phyloP scores from a whole-genome alignment of 2,329 filamentous ascomycete species.

The Fusarium annulatum region DNA sequence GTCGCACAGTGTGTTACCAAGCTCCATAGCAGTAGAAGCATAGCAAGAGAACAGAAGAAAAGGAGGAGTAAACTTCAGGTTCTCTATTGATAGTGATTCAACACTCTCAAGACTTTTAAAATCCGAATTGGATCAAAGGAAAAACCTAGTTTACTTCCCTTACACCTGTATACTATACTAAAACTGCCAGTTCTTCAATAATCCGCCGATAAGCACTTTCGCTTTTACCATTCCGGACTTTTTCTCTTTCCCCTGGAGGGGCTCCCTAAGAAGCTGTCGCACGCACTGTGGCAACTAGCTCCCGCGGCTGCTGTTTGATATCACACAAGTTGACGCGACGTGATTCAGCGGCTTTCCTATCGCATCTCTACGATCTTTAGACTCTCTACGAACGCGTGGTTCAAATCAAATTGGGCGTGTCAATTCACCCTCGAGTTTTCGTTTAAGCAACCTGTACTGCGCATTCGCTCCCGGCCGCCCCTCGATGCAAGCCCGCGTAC shows the following conservation, averaged over 20 bases:
- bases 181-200: background rate
- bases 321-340: constrained; percentile 41
- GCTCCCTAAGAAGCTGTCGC: constrained; percentile 28
- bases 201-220: background rate
- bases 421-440: background rate
- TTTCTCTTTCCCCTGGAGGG: background rate
- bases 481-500: constrained; percentile 38
- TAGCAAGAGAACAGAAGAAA: background rate
- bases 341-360: constrained; percentile 23
- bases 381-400: constrained; percentile 18
- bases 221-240: background rate
- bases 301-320: constrained; percentile 42
- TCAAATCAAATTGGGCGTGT: background rate
- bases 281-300: constrained; percentile 46
- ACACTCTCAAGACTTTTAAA: background rate
- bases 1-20: constrained; percentile 12
- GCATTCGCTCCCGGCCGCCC: constrained; percentile 5
- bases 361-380: constrained; percentile 16
- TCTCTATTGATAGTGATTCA: background rate
- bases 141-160: background rate
- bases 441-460: background rate
- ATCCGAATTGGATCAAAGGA: background rate
- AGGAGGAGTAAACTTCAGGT: background rate
- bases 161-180: background rate
- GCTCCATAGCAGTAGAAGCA: background rate